Base-by-base conservation (phyloP, 345 rosid genomes). In the Pistacia vera region DNA sequence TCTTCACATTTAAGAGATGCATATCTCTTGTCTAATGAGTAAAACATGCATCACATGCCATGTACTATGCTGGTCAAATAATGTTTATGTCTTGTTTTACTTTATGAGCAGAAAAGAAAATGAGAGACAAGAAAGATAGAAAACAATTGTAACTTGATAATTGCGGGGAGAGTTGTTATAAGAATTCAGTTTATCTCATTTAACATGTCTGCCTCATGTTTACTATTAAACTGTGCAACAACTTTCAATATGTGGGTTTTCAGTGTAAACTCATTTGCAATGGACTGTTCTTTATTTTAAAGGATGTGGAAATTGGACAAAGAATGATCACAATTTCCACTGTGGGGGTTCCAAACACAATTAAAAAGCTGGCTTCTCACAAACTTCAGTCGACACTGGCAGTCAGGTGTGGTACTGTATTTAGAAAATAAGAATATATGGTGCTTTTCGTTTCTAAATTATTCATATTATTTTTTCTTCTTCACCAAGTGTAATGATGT, bases 351-450 rank as follows among this genome's bases (percentile, higher is more conserved):
- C 99, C 99, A 10, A 96, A 94, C 89, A 94, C 99, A 66, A 91
- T 96, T 63, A 91, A 86, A 80, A 96, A 82, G 84, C 92, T 96
- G 75, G 97, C 97, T 72, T 80, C 97, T 84, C 90, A 89, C 81
- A 96, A 96, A 75, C 97, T 96, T 76, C 98, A 94, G 82, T 96
- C 99, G 48, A 94, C 99, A 36, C 84, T 96, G 86, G 99, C 99
- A 14, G 88, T 96, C 82, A 94, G 56, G 75, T 71, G 22, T 44
- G 66, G 22, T 59, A 38, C 41, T 16, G 25, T 58, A 3, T 58
- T 5, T 71, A 41, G 38, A 46, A 71, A 63, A 33, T 63, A 46
- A 63, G 46, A 41, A 41, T 41, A 41, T 41, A 5, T 41, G 46
- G 46, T 46, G 66, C 28, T 33, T 12, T 64, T 4, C 54, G 1